These are phyloP conservation scores for Neocucurbitaria cava DNA, from an alignment of 2,329 filamentous ascomycete genomes.

Conservation along the genomic window DNA sequence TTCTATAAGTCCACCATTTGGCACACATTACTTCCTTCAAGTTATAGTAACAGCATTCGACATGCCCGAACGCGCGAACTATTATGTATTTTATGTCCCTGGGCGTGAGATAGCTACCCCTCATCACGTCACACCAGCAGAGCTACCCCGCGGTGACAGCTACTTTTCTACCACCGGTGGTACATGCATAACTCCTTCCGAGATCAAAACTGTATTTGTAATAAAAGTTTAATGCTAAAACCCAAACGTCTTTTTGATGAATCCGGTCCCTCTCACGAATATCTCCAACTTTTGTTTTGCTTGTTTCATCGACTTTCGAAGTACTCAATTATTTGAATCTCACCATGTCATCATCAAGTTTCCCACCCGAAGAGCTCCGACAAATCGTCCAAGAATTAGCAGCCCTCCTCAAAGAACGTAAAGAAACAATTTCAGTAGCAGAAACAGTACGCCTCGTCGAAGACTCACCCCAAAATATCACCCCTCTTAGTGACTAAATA, in stretches of 20 bases:
- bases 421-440: constrained; percentile 66
- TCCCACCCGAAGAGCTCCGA: constrained; percentile 53
- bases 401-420: constrained; percentile 60
- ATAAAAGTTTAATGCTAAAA: constrained; percentile 1
- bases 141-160: constrained; percentile 21
- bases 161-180: neutral
- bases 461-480: constrained; percentile 1
- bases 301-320: neutral
- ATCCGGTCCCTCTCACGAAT: no score
- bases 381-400: constrained; percentile 59
- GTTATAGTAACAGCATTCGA: neutral
- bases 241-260: neutral
- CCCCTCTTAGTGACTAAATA: neutral
- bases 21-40: neutral
- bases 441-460: constrained; percentile 58
- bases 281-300: neutral
- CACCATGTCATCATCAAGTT: constrained; percentile 39
- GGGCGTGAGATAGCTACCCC: constrained; percentile 18
- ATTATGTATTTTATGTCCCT: neutral
- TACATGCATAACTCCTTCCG: constrained; percentile 3
- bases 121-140: constrained; percentile 21
- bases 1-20: neutral
- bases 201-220: constrained; percentile 2
- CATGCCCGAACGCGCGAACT: neutral
- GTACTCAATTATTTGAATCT: neutral